Conservation (phyloP, 2,329 filamentous ascomycete species). For the Elsinoe batatas region DNA sequence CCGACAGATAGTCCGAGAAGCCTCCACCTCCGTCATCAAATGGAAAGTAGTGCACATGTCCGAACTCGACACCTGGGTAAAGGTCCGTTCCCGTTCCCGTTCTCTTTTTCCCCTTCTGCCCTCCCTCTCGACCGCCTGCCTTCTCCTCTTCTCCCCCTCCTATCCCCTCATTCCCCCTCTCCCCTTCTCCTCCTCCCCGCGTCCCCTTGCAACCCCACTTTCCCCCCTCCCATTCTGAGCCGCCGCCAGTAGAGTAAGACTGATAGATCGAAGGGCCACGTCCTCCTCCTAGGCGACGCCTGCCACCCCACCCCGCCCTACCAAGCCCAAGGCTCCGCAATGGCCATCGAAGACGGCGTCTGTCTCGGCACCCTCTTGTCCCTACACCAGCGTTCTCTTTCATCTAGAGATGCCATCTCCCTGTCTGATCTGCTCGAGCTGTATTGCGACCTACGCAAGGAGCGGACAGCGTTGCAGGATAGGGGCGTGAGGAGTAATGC, state of each 20-base stretch:
- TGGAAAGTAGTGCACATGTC: constrained; percentile 8
- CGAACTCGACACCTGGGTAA: neutral
- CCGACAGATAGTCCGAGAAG: neutral
- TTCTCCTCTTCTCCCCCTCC: no score
- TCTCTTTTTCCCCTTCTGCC: neutral
- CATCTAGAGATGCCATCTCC: neutral
- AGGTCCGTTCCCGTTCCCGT: neutral
- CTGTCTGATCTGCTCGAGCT: neutral
- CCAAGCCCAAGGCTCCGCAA: constrained; percentile 56
- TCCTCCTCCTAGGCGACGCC: constrained; percentile 52
- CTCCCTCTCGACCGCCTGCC: neutral
- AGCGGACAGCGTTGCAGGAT: neutral
- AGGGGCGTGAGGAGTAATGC: neutral
- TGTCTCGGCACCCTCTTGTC: constrained; percentile 5
- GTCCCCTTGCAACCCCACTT: no score
- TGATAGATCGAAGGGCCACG: constrained; percentile 30
- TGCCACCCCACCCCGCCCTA: constrained; percentile 61
- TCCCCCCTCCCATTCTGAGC: no score
- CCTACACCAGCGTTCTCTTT: neutral
- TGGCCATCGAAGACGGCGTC: constrained; percentile 49
- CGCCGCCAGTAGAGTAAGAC: neutral
- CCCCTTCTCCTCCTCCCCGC: no score
- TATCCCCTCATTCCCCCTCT: no score
- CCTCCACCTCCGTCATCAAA: neutral
- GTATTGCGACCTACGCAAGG: neutral